These are phyloP conservation scores for Gossypium schwendimanii DNA, from an alignment of 441 rosid species.

Conservation along the genomic window DNA sequence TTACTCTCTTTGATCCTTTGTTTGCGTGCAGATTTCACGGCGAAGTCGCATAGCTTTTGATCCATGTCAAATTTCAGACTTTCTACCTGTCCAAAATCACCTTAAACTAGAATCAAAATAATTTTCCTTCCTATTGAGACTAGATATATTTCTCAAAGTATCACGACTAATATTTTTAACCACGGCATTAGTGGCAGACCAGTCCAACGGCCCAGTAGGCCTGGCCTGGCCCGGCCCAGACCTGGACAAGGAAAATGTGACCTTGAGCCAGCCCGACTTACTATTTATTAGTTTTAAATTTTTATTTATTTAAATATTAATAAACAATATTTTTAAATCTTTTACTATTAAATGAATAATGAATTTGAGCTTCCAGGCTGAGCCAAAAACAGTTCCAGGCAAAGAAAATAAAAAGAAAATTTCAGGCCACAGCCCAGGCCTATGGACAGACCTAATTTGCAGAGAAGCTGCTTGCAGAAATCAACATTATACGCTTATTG, in stretches of 20 bases:
- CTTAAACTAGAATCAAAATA: constrained; percentile 16
- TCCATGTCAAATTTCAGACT: constrained; percentile 23
- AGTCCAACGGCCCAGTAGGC: no score
- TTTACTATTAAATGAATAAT: no score
- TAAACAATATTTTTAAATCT: no score
- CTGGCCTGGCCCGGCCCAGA: no score
- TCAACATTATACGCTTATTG: constrained; percentile 1
- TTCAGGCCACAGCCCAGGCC: no score
- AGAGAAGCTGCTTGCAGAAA: constrained; percentile 27
- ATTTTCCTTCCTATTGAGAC: constrained; percentile 14
- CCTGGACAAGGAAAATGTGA: no score
- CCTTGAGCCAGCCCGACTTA: no score
- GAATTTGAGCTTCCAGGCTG: no score
- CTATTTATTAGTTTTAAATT: no score
- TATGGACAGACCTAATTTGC: constrained; percentile 5
- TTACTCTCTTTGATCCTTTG: constrained; percentile 20
- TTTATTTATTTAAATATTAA: no score
- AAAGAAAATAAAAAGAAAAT: no score
- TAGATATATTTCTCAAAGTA: constrained; percentile 18
- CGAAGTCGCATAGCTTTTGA: constrained; percentile 24
- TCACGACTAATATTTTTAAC: constrained; percentile 10
- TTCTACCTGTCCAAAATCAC: constrained; percentile 12
- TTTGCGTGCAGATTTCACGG: constrained; percentile 19
- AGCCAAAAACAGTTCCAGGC: no score
- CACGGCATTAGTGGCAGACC: not conserved